Base-by-base conservation (phyloP, 768 basidiomycete genomes). In the Pleurotus salmoneostramineus region DNA sequence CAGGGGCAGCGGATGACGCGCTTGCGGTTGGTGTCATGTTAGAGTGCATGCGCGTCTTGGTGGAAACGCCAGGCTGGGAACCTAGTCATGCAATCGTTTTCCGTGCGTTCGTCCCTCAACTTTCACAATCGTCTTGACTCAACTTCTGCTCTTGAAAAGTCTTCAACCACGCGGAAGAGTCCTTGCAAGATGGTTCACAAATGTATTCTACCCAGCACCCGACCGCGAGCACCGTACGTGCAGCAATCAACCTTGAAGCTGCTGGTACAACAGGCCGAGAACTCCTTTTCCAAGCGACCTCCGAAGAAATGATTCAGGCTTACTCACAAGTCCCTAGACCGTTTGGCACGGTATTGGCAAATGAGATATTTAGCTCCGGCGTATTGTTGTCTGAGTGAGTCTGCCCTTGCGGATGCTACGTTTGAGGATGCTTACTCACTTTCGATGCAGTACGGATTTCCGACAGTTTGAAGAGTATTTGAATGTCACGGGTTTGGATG, bases 121-220 rank as follows among this genome's bases (percentile, higher is more conserved):
- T n/a, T 44, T 5, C 7, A 5, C 17, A 43, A 1, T 8, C 27
- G 8, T 15, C 5, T 5, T 34, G 3, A 45, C 34, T n/a, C 31
- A 43, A 27, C 2, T 27, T 27, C 21, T 27, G 21, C 21, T 44
- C 10, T 14, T 37, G 10, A n/a, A 14, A 50, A 95, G 93, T 98
- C 60, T 97, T 96, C 76, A 98, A 98, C 63, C 82, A 96, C 60
- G 96, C 89, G 8, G 95, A 98, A 71, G 95, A 98, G 68, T 93
- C 89, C 1, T 74, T 98, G 33, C 96, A 98, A 70, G 96, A 98
- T 66, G 95, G 89, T 0, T 95, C 93, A 0, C 95, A 98, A 71
- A 76, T 97, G 3, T 98, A 88, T 70, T 87, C 94, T 5, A 97
- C 94, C 0, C 93, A 96, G 65, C 93, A 97, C 68, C 84, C 83